Evolutionary conservation across 2,329 filamentous ascomycete species (phyloP).

Genomic region (Trichoderma koningiopsis): DNA sequence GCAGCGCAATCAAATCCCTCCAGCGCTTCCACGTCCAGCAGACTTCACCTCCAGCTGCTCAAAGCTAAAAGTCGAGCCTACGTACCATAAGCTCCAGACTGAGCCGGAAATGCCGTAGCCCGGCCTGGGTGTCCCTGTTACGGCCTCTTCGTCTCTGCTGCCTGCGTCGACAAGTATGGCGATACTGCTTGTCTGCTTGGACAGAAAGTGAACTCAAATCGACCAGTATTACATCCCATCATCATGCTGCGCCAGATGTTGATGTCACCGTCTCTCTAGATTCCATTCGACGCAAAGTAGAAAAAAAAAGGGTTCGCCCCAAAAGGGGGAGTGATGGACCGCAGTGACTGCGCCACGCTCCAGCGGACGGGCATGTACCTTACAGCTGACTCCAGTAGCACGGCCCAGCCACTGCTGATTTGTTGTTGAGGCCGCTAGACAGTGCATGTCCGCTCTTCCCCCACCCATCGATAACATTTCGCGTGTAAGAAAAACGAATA

Average conservation of each 20-base stretch:
- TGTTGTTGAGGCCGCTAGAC: neutral
- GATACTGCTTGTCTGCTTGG: neutral
- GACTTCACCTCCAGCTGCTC: neutral
- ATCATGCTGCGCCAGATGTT: neutral
- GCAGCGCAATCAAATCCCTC: neutral
- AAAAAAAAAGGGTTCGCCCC: neutral
- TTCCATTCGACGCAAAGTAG: neutral
- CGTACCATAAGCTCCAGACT: constrained; percentile 2
- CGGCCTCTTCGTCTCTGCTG: neutral
- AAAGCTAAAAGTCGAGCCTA: neutral
- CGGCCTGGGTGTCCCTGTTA: constrained; percentile 6
- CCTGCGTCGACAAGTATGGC: too few relatives aligned
- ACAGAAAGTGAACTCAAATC: neutral
- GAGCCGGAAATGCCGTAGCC: constrained; percentile 7
- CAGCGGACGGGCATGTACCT: neutral
- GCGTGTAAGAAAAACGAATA: constrained; percentile 11
- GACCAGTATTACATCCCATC: neutral
- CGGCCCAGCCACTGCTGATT: neutral
- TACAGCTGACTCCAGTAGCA: constrained; percentile 7
- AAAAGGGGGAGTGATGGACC: neutral
- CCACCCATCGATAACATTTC: neutral
- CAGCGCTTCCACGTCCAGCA: neutral
- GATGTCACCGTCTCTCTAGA: neutral
- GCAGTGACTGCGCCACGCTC: constrained; percentile 27
- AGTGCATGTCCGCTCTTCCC: neutral